Conservation (phyloP, 2,329 filamentous ascomycete species). For the Mycogone perniciosa region DNA sequence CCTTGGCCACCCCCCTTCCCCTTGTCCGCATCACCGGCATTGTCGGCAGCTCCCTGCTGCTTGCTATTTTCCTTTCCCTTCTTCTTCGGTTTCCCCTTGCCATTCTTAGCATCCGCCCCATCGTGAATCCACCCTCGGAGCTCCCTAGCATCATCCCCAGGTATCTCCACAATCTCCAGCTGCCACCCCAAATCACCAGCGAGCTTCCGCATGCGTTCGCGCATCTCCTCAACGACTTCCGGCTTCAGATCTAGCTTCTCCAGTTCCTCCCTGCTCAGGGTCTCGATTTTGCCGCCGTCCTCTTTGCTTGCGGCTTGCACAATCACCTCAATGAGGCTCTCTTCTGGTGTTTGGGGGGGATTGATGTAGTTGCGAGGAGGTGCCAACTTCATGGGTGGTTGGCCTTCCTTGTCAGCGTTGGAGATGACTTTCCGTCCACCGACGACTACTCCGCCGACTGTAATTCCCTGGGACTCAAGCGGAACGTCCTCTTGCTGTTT, state of each 20-base stretch:
- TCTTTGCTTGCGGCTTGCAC: conserved; percentile 41
- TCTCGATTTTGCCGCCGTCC: conserved; percentile 55
- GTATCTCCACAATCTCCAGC: conserved; percentile 69
- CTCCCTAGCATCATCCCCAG: conserved; percentile 50
- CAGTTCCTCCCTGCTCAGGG: conserved; percentile 60
- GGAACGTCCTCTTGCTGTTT: neutral
- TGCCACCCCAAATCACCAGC: conserved; percentile 72
- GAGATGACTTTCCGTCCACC: conserved; percentile 46
- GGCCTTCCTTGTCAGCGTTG: conserved; percentile 39
- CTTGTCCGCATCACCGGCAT: conserved; percentile 2
- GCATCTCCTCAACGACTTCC: conserved; percentile 62
- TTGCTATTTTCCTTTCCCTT: neutral
- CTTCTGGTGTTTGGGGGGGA: conserved; percentile 2
- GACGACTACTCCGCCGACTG: conserved; percentile 48
- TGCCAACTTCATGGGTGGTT: conserved; percentile 39
- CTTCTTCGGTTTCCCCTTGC: conserved; percentile 3
- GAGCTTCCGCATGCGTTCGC: conserved; percentile 59
- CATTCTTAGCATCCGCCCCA: conserved; percentile 31
- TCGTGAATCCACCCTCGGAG: conserved; percentile 65
- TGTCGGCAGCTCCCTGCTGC: conserved; percentile 36
- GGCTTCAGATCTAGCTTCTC: conserved; percentile 60
- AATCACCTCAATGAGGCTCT: conserved; percentile 35
- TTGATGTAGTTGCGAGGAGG: conserved; percentile 34
- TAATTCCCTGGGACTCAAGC: conserved; percentile 20
- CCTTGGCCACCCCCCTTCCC: neutral